A percentile compares a stretch with the other conserved stretches of the same genome.
These are phyloP conservation scores for Trapa incisa DNA, from an alignment of 345 rosid species.

Conservation along the genomic window DNA sequence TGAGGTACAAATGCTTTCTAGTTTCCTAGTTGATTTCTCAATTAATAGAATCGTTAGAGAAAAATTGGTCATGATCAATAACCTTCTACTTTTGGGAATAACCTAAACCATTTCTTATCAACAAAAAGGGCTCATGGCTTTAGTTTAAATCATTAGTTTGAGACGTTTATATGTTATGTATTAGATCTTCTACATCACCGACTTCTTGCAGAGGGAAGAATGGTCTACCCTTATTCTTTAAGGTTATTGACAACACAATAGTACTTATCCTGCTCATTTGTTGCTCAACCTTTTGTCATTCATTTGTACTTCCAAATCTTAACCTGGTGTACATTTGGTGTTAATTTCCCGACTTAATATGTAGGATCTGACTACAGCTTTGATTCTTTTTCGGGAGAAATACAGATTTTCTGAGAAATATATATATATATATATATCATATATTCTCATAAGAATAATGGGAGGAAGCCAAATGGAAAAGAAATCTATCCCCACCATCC, in stretches of 20 bases:
- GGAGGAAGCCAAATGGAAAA: background rate
- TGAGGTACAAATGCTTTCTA: slow-evolving; percentile 38
- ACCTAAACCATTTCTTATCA: background rate
- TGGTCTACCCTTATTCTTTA: background rate
- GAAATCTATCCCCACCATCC: background rate
- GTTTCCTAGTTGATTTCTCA: background rate
- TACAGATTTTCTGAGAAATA: background rate
- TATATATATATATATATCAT: too few relatives aligned
- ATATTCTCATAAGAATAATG: background rate
- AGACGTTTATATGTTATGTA: background rate
- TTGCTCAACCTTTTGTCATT: background rate
- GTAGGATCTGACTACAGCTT: background rate
- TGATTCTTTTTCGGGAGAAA: too few relatives aligned
- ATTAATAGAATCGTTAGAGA: background rate
- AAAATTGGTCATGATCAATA: background rate
- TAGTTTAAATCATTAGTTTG: background rate
- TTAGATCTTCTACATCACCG: background rate
- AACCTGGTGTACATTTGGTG: background rate
- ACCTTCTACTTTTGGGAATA: background rate
- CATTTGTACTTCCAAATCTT: background rate
- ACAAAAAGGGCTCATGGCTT: background rate
- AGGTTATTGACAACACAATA: background rate
- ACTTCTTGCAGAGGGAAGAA: background rate
- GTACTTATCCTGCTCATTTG: background rate
- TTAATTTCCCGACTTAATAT: background rate